These are phyloP conservation scores for Hansfordia pulvinata DNA, from an alignment of 2,329 filamentous ascomycete genomes.

Conservation along the genomic window DNA sequence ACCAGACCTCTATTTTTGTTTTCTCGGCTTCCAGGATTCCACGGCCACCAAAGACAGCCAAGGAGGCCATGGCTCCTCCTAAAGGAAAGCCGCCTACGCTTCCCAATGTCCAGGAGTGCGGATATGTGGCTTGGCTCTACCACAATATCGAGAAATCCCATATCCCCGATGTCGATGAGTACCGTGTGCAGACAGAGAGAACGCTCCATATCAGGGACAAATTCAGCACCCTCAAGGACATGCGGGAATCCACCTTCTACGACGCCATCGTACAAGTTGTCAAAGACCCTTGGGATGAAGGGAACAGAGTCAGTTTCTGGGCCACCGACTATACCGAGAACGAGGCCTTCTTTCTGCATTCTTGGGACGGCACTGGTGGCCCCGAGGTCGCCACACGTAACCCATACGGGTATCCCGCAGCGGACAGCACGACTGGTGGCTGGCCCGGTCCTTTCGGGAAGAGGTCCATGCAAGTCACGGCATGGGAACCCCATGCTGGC, in stretches of 20 bases:
- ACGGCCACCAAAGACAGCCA: constrained; percentile 21
- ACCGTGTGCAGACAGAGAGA: constrained; percentile 20
- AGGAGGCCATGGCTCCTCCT: constrained; percentile 13
- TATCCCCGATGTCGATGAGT: constrained; percentile 29
- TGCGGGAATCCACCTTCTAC: constrained; percentile 41
- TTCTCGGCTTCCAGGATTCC: constrained; percentile 27
- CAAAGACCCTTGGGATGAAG: constrained; percentile 26
- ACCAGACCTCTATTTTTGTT: constrained; percentile 27
- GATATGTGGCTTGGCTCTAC: constrained; percentile 34
- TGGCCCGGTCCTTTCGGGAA: constrained; percentile 69
- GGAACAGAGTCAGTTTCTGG: constrained; percentile 48
- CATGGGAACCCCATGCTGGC: constrained; percentile 54
- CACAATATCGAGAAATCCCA: constrained; percentile 25
- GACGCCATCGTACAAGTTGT: constrained; percentile 64
- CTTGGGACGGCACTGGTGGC: constrained; percentile 14
- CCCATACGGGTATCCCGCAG: constrained; percentile 35
- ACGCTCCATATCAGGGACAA: constrained; percentile 37
- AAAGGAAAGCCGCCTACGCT: constrained; percentile 2
- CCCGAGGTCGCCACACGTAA: constrained; percentile 32
- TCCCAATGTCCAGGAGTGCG: constrained; percentile 18
- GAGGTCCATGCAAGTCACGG: constrained; percentile 55
- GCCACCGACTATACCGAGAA: constrained; percentile 77
- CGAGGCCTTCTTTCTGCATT: constrained; percentile 40
- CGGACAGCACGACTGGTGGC: constrained; percentile 16
- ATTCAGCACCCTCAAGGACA: constrained; percentile 51